A percentile compares a stretch with the other conserved stretches of the same genome.
phyloP scores from a whole-genome alignment of 1,284 basidiomycete genomes.

The Fomes fomentarius region DNA sequence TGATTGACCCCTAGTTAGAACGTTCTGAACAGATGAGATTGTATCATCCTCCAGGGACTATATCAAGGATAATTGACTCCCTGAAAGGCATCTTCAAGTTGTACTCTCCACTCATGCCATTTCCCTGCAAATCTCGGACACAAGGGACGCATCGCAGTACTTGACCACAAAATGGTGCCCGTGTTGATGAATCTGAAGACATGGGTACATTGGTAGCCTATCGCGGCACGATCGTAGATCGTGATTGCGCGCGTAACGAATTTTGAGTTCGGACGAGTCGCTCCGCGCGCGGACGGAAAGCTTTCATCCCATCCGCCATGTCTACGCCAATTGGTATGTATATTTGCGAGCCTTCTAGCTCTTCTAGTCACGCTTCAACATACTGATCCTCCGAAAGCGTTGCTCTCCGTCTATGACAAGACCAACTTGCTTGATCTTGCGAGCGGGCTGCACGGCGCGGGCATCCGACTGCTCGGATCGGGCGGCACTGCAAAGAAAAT shows the following conservation, averaged over 20 bases:
- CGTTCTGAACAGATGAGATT: no score
- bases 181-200: background rate
- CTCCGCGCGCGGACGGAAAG: background rate
- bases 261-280: slow-evolving; percentile 18
- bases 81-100: no score
- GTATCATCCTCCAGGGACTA: no score
- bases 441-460: slow-evolving; percentile 77
- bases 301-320: slow-evolving; percentile 29
- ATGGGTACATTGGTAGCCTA: slow-evolving; percentile 3
- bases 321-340: slow-evolving; percentile 40
- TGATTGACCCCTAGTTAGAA: no score
- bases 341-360: background rate
- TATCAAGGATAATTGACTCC: no score
- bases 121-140: no score
- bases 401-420: slow-evolving; percentile 99
- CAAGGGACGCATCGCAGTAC: no score
- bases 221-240: slow-evolving; percentile 20
- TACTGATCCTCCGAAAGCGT: slow-evolving; percentile 50
- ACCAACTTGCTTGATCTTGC: slow-evolving; percentile 90
- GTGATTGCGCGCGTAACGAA: slow-evolving; percentile 20
- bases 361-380: background rate
- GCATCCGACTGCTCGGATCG: slow-evolving; percentile 90
- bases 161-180: no score
- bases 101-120: no score
- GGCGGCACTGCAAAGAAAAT: slow-evolving; percentile 99